phyloP scores from a whole-genome alignment of 352 stramenopile genomes.

The Pythium apleroticum region DNA sequence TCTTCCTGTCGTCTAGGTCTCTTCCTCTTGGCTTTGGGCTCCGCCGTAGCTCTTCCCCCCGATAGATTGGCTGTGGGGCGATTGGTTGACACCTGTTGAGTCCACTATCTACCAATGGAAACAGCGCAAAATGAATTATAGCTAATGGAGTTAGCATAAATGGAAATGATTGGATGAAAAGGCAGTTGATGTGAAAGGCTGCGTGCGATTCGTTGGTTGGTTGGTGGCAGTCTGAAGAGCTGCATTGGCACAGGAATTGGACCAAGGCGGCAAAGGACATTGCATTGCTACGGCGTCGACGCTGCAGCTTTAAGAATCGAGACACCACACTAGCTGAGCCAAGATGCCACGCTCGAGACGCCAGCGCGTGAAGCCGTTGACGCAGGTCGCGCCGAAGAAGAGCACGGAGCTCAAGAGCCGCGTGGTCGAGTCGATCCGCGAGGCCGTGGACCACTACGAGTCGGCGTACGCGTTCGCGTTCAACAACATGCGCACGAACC shows the following conservation, averaged over 20 bases:
- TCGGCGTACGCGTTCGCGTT: conserved; percentile 96
- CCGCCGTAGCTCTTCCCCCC: conserved; percentile 4
- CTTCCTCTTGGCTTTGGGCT: conserved; percentile 5
- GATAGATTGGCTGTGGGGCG: conserved; percentile 15
- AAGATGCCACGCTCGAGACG: conserved; percentile 88
- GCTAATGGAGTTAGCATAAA: conserved; percentile 20
- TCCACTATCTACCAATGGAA: conserved; percentile 46
- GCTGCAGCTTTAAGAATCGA: neutral
- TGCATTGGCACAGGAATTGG: conserved; percentile 3
- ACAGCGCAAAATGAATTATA: neutral
- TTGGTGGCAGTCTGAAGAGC: conserved; percentile 37
- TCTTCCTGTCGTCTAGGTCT: conserved; percentile 19
- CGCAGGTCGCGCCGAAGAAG: conserved; percentile 95
- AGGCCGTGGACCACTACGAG: conserved; percentile 93
- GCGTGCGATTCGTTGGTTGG: conserved; percentile 37
- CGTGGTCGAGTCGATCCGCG: conserved; percentile 93
- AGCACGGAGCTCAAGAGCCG: conserved; percentile 95
- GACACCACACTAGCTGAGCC: neutral
- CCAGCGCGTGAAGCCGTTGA: conserved; percentile 90
- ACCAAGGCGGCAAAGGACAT: neutral
- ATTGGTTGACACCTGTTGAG: conserved; percentile 52
- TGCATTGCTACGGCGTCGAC: neutral
- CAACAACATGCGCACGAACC: conserved; percentile 98
- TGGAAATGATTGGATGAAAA: conserved; percentile 47
- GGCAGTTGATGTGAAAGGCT: conserved; percentile 13